Evolutionary conservation across 805 yeast species (phyloP), one percentile per base, ranked within the genome.

Genomic region (Saccharomycopsis fermentans): DNA sequence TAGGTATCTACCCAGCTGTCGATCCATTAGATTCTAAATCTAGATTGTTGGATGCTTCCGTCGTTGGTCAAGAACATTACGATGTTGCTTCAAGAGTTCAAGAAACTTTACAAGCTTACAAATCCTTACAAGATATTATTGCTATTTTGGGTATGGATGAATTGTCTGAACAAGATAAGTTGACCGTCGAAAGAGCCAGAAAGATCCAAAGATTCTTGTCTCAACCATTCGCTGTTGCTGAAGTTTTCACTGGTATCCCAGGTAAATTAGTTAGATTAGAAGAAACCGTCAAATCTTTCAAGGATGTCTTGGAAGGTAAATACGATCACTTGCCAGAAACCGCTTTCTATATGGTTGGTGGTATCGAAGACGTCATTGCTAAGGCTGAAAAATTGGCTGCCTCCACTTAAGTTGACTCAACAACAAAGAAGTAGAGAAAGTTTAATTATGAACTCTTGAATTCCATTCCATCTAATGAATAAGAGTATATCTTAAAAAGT

Each of bases 91-190:
- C 96, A 69, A 73, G 78, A 71, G 99, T 94, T 69, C 99, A 94
- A 83, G 94, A 91, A 82, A 94, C 99, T 70, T 83, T 94, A 77
- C 99, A 94, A 83, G 97, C 98, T 70, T 94, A 94, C 87, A 94
- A 94, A 84, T 94, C 99, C 70, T 84, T 94, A 77, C 99, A 94
- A 83, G 99, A 94, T 86, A 94, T 94, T 79, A 94, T 94, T 86
- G 99, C 99, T 78, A 94, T 94, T 84, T 87, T 94, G 78, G 99
- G 99, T 91, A 94, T 94, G 99, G 99, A 94, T 80, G 99, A 94
- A 84, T 86, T 94, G 81, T 90, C 97, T 68, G 99, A 94, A 83
- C 80, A 85, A 71, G 99, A 94, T 81, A 94, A 94, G 82, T 86
- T 94, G 76, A 92, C 98, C 67, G 99, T 94, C 77, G 99, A 94